Conservation (phyloP, 2,329 filamentous ascomycete species). For the Paecilomyces fulvus region DNA sequence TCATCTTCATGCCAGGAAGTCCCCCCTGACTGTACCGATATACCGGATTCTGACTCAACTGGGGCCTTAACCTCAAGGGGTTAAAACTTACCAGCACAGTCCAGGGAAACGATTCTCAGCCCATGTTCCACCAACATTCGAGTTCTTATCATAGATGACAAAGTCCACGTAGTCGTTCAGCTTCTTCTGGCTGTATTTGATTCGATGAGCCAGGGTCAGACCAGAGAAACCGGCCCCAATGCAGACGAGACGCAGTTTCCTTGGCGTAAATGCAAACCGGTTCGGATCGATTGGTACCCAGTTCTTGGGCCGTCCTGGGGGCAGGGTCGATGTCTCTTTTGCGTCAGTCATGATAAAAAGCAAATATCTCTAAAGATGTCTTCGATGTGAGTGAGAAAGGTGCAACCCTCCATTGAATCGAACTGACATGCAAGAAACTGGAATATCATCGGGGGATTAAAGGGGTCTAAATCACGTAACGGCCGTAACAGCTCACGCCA, state of each 20-base stretch:
- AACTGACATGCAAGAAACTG: neutral
- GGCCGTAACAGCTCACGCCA: neutral
- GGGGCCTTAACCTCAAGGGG: neutral
- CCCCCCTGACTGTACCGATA: neutral
- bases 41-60: neutral
- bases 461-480: neutral
- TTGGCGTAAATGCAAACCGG: slow-evolving; percentile 2
- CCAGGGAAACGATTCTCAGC: slow-evolving; percentile 36
- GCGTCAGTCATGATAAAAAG: neutral
- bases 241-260: slow-evolving; percentile 10
- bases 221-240: slow-evolving; percentile 15
- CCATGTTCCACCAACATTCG: slow-evolving; percentile 34
- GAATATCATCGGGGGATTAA: neutral
- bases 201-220: slow-evolving; percentile 13
- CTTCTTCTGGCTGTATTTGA: slow-evolving; percentile 8
- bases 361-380: neutral
- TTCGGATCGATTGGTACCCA: slow-evolving; percentile 4
- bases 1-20: neutral
- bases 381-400: neutral
- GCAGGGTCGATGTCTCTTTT: neutral
- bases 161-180: neutral
- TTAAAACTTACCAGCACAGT: slow-evolving; percentile 17
- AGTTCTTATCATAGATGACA: slow-evolving; percentile 2
- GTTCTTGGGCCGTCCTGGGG: slow-evolving; percentile 1
- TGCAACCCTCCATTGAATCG: neutral